A percentile compares a stretch with the other conserved stretches of the same genome.
phyloP scores from a whole-genome alignment of 345 rosid species.

The Eucalyptus decipiens region DNA sequence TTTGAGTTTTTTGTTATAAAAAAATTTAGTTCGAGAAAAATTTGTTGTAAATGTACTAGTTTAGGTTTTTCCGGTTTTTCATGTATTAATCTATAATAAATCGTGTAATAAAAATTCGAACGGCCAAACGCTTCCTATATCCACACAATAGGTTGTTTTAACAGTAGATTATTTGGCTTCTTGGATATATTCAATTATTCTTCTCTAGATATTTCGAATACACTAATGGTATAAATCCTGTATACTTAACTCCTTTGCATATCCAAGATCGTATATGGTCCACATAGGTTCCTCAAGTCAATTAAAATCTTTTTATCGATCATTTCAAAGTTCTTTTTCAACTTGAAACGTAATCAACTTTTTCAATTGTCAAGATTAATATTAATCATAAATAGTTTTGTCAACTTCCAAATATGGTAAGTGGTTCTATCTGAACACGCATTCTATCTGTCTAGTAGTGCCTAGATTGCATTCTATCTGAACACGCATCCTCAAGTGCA shows the following conservation, averaged over 20 bases:
- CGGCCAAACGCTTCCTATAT: not conserved
- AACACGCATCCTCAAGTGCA: not conserved
- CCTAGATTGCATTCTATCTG: not conserved
- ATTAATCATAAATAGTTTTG: not conserved
- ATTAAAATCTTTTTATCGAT: not conserved
- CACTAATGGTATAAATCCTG: not conserved
- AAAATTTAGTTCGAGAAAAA: too few relatives aligned
- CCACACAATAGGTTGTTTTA: too few relatives aligned
- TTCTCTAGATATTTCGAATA: not conserved
- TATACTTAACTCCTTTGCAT: not conserved
- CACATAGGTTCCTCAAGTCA: not conserved
- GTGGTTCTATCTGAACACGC: not conserved
- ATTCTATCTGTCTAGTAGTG: not conserved
- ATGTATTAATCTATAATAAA: too few relatives aligned
- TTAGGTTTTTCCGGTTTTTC: too few relatives aligned
- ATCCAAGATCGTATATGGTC: not conserved
- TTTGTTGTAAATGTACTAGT: accelerated
- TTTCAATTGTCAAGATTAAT: not conserved
- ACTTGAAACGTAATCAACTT: not conserved
- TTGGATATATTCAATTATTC: not conserved
- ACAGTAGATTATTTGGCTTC: not conserved
- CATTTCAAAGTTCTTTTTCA: not conserved
- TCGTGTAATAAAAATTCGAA: too few relatives aligned
- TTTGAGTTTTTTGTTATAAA: too few relatives aligned
- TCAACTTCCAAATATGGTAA: not conserved